Conservation (phyloP, 352 stramenopile genomes). For the Aphanomyces euteiches region DNA sequence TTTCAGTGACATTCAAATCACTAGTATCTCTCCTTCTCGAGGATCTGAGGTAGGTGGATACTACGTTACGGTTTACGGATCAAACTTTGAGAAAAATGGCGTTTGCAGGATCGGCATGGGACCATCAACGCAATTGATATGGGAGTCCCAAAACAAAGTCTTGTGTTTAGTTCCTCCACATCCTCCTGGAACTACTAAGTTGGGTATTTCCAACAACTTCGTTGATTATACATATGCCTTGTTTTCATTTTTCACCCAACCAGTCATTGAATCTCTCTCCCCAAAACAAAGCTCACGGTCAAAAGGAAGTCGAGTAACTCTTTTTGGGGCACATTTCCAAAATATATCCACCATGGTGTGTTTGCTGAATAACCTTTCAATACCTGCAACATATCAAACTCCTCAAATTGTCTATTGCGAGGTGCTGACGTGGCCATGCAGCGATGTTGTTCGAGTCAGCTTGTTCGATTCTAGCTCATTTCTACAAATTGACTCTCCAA, state of each 20-base stretch:
- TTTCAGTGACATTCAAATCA: background rate
- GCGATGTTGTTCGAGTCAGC: background rate
- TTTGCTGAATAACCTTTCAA: background rate
- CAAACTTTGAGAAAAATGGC: conserved; percentile 15
- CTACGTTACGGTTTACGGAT: background rate
- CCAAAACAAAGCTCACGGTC: background rate
- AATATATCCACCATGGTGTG: background rate
- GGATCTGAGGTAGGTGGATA: conserved; percentile 30
- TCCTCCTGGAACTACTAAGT: conserved; percentile 1
- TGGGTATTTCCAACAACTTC: conserved; percentile 30
- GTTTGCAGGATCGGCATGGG: conserved; percentile 14
- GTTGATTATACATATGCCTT: conserved; percentile 25
- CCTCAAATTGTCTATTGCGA: background rate
- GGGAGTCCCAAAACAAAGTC: conserved; percentile 13
- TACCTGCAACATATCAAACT: background rate
- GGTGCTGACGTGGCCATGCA: background rate
- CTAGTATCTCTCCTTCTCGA: background rate
- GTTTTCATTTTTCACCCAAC: conserved; percentile 21
- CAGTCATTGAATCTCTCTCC: background rate
- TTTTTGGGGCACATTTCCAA: conserved; percentile 28
- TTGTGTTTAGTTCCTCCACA: conserved; percentile 10
- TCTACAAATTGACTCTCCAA: background rate
- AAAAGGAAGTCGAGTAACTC: background rate
- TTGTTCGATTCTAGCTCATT: background rate
- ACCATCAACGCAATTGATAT: conserved; percentile 3